These are phyloP conservation scores for Gossypium herbaceum DNA, from an alignment of 345 rosid genomes.

Conservation along the genomic window DNA sequence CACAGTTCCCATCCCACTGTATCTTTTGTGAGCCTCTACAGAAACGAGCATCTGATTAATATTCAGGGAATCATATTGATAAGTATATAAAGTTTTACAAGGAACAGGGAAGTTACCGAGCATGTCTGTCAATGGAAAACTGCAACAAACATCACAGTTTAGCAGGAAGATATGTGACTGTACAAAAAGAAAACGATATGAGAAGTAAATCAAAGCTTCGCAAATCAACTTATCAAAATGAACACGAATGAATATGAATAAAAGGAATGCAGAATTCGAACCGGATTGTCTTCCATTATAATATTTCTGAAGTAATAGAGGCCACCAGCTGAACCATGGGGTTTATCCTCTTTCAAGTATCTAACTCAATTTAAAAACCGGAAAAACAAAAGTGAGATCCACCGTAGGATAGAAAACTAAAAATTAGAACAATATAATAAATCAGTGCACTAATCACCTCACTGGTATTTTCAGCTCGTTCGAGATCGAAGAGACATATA, in stretches of 20 bases:
- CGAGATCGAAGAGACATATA: slow-evolving; percentile 74
- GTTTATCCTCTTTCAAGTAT: slow-evolving; percentile 80
- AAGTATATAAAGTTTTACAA: not conserved
- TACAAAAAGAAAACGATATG: not conserved
- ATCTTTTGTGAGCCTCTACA: slow-evolving; percentile 66
- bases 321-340: slow-evolving; percentile 88
- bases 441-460: slow-evolving; percentile 37
- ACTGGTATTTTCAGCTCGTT: slow-evolving; percentile 75
- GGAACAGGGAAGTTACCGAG: slow-evolving; percentile 44
- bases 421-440: not conserved
- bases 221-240: not conserved
- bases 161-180: slow-evolving; percentile 74
- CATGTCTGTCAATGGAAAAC: slow-evolving; percentile 67
- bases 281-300: slow-evolving; percentile 82
- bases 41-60: slow-evolving; percentile 1
- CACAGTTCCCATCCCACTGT: slow-evolving; percentile 77
- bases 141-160: slow-evolving; percentile 87
- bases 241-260: slow-evolving; percentile 1
- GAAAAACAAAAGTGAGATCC: not conserved
- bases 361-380: slow-evolving; percentile 20
- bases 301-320: slow-evolving; percentile 61
- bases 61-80: not conserved
- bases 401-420: not conserved
- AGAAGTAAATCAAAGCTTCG: not conserved
- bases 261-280: slow-evolving; percentile 17